Percentiles rank a stretch among this genome's conserved stretches.
phyloP scores from a whole-genome alignment of 148 eudicot genomes.

The Amaranthus hypochondriacus region DNA sequence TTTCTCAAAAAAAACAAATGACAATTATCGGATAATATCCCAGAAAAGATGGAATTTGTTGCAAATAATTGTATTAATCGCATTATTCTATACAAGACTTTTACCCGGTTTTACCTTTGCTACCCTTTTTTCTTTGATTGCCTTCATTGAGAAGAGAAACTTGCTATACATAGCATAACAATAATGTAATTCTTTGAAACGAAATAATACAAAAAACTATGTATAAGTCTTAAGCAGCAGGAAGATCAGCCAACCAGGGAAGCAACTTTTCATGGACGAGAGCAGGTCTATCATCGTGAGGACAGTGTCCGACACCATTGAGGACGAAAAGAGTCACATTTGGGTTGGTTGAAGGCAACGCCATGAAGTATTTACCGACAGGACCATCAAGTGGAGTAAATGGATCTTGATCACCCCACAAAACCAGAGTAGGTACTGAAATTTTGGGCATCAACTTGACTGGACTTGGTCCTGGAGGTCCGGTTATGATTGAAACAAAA shows the following conservation, averaged over 20 bases:
- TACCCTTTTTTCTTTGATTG: too few species aligned
- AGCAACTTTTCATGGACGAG: constrained; percentile 76
- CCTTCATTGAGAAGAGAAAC: too few species aligned
- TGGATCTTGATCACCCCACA: constrained; percentile 92
- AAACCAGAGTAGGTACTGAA: constrained; percentile 51
- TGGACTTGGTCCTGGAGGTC: constrained; percentile 94
- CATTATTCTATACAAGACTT: too few species aligned
- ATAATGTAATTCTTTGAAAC: too few species aligned
- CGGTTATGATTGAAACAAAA: constrained; percentile 76
- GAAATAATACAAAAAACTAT: too few species aligned
- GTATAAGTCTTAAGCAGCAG: constrained; percentile 6
- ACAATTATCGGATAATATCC: too few species aligned
- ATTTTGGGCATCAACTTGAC: constrained; percentile 65
- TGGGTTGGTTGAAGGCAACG: constrained; percentile 45
- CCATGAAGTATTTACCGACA: constrained; percentile 75
- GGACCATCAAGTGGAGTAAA: constrained; percentile 96
- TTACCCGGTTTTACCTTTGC: too few species aligned
- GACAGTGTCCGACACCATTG: constrained; percentile 92
- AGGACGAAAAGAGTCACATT: constrained; percentile 52
- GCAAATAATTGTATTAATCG: too few species aligned
- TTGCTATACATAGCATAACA: too few species aligned
- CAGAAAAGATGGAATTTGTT: too few species aligned
- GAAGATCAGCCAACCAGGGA: constrained; percentile 62
- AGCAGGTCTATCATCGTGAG: constrained; percentile 85
- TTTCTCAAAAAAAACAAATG: too few species aligned